phyloP scores from a whole-genome alignment of 129 eudicot species.

The Solidago caesia region DNA sequence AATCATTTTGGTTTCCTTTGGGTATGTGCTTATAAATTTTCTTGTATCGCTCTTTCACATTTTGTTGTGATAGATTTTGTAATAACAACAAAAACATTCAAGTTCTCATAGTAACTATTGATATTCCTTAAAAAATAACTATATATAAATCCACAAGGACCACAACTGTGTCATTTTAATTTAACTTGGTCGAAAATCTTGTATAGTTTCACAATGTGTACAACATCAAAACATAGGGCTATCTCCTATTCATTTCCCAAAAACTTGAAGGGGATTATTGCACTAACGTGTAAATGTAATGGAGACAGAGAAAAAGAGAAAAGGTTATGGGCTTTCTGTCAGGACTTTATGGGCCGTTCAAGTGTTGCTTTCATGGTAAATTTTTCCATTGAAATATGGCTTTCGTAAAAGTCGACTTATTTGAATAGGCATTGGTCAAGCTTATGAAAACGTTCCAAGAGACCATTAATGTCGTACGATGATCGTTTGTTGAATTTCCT shows the following conservation, averaged over 20 bases:
- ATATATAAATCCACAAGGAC: too few species aligned
- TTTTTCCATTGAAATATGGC: neutral
- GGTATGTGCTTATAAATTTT: neutral
- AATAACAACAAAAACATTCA: neutral
- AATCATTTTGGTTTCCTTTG: neutral
- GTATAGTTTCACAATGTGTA: slow-evolving; percentile 3
- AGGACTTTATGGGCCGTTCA: slow-evolving; percentile 31
- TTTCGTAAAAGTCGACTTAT: slow-evolving; percentile 24
- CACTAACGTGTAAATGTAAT: neutral
- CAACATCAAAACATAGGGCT: slow-evolving; percentile 10
- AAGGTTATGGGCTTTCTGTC: slow-evolving; percentile 25
- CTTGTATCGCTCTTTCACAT: too few species aligned
- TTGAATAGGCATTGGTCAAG: slow-evolving; percentile 9
- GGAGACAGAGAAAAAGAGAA: slow-evolving; percentile 15
- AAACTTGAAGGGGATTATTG: slow-evolving; percentile 24
- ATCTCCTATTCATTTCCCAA: neutral
- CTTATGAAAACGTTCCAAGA: slow-evolving; percentile 2
- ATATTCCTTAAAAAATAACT: too few species aligned
- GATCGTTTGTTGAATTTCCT: neutral
- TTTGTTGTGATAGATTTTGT: neutral
- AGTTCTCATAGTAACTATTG: too few species aligned
- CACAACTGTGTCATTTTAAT: too few species aligned
- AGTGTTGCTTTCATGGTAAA: slow-evolving; percentile 19
- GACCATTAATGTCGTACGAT: neutral
- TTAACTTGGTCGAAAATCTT: neutral